Evolutionary conservation across 2,329 filamentous ascomycete species (phyloP).

Genomic region (Hymenoscyphus repandus): DNA sequence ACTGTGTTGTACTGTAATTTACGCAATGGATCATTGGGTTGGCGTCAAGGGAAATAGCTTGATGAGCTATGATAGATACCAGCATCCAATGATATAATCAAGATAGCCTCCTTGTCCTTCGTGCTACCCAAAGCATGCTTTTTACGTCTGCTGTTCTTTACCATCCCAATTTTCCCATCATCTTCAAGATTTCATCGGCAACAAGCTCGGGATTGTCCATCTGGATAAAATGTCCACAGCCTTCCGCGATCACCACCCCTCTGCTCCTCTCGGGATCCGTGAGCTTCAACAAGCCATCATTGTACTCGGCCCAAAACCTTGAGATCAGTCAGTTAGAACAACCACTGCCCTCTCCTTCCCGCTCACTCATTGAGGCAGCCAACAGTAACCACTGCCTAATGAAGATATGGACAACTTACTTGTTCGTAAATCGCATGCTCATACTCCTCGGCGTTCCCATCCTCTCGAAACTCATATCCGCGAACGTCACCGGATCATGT

Average conservation of each 20-base stretch:
- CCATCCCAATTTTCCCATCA: conserved; percentile 32
- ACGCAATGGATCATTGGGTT: neutral
- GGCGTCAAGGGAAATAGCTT: neutral
- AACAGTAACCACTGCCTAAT: neutral
- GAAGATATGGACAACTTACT: conserved; percentile 20
- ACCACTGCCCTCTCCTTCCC: no score
- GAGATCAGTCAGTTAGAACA: neutral
- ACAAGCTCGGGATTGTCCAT: conserved; percentile 30
- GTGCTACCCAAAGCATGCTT: no score
- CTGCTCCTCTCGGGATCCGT: conserved; percentile 25
- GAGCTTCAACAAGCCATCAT: conserved; percentile 27
- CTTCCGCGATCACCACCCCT: conserved; percentile 28
- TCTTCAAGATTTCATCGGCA: conserved; percentile 30
- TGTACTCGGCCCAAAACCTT: conserved; percentile 32
- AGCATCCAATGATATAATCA: neutral
- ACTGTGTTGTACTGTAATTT: neutral
- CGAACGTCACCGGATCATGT: conserved; percentile 30
- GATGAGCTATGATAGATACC: neutral
- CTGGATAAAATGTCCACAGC: conserved; percentile 33
- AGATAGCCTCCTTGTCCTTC: no score
- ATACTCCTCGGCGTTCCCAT: conserved; percentile 30
- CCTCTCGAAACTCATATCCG: conserved; percentile 27
- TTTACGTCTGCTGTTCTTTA: neutral
- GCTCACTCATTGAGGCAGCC: no score
- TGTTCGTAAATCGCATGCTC: conserved; percentile 29